These are phyloP conservation scores for Ganoderma lingzhi DNA, from an alignment of 1,284 basidiomycete species.

Conservation along the genomic window DNA sequence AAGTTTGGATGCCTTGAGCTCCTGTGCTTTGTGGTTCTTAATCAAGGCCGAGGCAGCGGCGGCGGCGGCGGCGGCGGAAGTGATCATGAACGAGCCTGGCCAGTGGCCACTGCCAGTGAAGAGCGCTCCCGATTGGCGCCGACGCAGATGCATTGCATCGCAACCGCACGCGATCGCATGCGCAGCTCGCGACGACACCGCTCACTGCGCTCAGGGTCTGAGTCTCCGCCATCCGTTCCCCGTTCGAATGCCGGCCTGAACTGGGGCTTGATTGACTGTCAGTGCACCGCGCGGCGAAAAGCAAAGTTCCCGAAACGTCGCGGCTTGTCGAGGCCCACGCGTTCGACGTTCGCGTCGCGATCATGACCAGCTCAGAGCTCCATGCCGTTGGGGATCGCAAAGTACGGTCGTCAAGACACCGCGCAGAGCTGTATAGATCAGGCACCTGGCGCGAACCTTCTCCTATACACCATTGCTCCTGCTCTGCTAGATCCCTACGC, in stretches of 20 bases:
- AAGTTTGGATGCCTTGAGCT: neutral
- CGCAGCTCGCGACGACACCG: neutral
- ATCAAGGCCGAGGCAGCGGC: neutral
- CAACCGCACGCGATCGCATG: neutral
- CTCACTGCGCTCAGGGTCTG: neutral
- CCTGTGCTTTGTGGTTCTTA: neutral
- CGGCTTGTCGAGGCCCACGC: neutral
- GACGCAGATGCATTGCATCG: neutral
- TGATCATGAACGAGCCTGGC: neutral
- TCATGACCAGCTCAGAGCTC: neutral
- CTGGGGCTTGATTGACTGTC: neutral
- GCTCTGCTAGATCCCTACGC: slow-evolving; percentile 18
- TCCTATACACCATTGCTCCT: neutral
- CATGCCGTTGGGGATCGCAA: slow-evolving; percentile 4
- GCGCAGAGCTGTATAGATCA: neutral
- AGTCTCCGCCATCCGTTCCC: neutral
- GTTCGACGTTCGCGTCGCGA: slow-evolving; percentile 7
- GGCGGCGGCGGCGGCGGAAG: neutral
- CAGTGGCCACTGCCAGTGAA: too few relatives aligned
- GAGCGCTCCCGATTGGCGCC: neutral
- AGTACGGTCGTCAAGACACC: slow-evolving; percentile 33
- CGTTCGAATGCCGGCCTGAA: neutral
- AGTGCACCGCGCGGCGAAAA: neutral
- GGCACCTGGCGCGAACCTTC: slow-evolving; percentile 11
- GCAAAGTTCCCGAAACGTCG: neutral